Evolutionary conservation across 2,329 filamentous ascomycete genomes (phyloP), one percentile per base, ranked within the genome.

Genomic region (Magnaporthales sp.): DNA sequence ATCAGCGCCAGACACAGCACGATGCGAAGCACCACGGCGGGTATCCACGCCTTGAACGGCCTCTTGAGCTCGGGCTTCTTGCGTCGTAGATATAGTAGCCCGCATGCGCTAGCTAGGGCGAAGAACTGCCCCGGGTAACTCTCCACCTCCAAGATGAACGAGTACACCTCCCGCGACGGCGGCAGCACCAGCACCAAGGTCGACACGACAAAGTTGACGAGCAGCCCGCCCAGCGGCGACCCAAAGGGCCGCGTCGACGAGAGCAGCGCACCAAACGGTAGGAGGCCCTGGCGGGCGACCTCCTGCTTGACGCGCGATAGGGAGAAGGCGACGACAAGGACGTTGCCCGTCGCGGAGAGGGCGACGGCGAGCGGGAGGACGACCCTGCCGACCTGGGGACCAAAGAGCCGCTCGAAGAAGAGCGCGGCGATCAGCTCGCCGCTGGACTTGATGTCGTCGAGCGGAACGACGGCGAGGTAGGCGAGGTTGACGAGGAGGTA

Each of bases 61-160:
- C 89, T 78, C 29, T 82, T 81, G 0, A 89, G 77, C 65, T 89
- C 82, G 1, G 88, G 87, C 11, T 85, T 79, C 68, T 81, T 83
- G 66, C 79, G 80, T 0, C 90, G 83, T 6, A 92, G 78, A 75
- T 85, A 83, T 0, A 91, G 70, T 0, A 91, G 77, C 0, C 89
- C 89, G 8, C 81, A 70, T 0, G 84, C 84, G 0, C 86, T 77
- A 0, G 86, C 84, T 1, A 91, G 73, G 0, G 81, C 81, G 66
- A 88, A 83, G 15, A 91, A 78, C 67, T 90, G 86, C 0, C 80
- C 86, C 0, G 88, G 84, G 70, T 91, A 91, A 0, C 86, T 88
- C 71, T 91, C 89, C 0, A 91, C 86, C 62, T 92, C 88, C 0
- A 91, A 77, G 30, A 92, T 91, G 71, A 92, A 91, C 10, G 86